Evolutionary conservation across 2,329 filamentous ascomycete species (phyloP).

Genomic region (Neonectria coccinea): DNA sequence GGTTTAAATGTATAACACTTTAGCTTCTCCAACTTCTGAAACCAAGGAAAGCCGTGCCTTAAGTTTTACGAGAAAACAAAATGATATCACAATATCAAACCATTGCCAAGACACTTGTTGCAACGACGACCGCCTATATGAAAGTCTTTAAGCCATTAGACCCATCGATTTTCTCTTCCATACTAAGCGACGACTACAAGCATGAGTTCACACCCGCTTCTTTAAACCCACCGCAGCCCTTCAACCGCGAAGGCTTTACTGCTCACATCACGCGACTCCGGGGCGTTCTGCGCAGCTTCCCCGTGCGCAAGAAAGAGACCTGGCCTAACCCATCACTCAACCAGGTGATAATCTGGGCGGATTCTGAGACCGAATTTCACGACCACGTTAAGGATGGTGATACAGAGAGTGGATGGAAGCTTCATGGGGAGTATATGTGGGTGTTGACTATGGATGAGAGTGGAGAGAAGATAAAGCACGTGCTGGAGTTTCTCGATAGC

Average conservation of each 20-base stretch:
- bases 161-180: not conserved
- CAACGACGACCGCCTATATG: not conserved
- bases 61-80: not conserved
- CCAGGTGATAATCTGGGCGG: constrained; percentile 5
- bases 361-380: not conserved
- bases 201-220: not conserved
- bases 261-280: not conserved
- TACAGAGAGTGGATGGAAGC: not conserved
- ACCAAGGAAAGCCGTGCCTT: not conserved
- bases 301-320: constrained; percentile 4
- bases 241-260: not conserved
- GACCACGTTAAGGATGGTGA: not conserved
- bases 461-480: not conserved
- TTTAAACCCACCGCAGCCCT: not conserved
- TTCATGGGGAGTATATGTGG: constrained; percentile 9
- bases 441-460: not conserved
- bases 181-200: not conserved
- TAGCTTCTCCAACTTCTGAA: not conserved
- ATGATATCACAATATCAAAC: not conserved
- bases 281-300: not conserved
- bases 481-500: constrained; percentile 4
- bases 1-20: not conserved
- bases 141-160: not conserved
- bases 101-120: not conserved
- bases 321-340: constrained; percentile 4